phyloP scores from a whole-genome alignment of 768 basidiomycete genomes.

The Leccinellum rugosiceps region DNA sequence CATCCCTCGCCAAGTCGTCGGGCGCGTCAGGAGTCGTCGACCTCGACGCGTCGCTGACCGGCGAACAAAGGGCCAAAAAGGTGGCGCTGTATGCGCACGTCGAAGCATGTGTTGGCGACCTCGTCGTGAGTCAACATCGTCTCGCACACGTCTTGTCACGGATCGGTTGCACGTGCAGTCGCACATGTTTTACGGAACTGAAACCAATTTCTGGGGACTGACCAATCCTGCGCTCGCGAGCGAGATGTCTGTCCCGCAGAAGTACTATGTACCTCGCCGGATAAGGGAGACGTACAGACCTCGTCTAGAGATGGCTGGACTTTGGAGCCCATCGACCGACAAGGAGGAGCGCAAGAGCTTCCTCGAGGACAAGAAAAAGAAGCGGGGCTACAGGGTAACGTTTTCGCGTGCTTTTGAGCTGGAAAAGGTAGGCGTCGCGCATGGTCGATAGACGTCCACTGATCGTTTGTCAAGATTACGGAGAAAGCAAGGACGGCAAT shows the following conservation, averaged over 20 bases:
- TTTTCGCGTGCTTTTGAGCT: constrained; percentile 59
- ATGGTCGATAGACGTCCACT: background rate
- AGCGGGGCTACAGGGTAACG: constrained; percentile 33
- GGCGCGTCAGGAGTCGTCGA: constrained; percentile 33
- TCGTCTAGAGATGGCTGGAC: constrained; percentile 58
- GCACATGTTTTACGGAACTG: constrained; percentile 58
- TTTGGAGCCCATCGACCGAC: constrained; percentile 50
- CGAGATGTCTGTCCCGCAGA: constrained; percentile 62
- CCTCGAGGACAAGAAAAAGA: constrained; percentile 35
- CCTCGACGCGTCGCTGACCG: constrained; percentile 47
- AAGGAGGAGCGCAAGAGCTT: constrained; percentile 39
- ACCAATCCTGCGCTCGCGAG: constrained; percentile 54
- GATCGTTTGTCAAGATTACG: constrained; percentile 43
- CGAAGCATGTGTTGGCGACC: constrained; percentile 62
- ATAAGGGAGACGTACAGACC: constrained; percentile 54
- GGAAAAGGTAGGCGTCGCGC: constrained; percentile 45
- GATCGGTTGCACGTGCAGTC: constrained; percentile 40
- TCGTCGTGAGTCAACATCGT: constrained; percentile 52
- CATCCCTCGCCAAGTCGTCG: constrained; percentile 40
- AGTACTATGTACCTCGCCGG: constrained; percentile 68
- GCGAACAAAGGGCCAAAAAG: constrained; percentile 48
- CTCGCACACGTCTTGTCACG: background rate
- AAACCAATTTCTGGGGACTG: constrained; percentile 59
- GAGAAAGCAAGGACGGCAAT: constrained; percentile 57
- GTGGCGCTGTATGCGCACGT: constrained; percentile 65